These are phyloP conservation scores for Russula ochroleuca DNA, from an alignment of 768 basidiomycete species.

Conservation along the genomic window DNA sequence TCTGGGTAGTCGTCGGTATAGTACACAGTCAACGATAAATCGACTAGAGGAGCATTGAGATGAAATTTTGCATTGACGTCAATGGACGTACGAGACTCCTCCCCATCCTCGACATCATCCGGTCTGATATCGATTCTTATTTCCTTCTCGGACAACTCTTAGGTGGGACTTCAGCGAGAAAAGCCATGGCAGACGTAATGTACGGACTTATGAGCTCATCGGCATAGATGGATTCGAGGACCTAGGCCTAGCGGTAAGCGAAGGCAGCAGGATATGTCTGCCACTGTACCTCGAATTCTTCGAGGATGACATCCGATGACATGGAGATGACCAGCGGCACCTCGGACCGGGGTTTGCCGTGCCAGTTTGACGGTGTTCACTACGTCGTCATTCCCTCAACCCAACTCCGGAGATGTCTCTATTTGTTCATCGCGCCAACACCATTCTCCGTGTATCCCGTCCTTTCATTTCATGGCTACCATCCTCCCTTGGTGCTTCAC, in stretches of 20 bases:
- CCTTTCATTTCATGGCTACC: not conserved
- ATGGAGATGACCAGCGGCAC: slow-evolving; percentile 36
- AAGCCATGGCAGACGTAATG: slow-evolving; percentile 29
- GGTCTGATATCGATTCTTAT: slow-evolving; percentile 86
- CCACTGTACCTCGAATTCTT: slow-evolving; percentile 80
- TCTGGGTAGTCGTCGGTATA: slow-evolving; percentile 87
- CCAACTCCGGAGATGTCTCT: slow-evolving; percentile 11
- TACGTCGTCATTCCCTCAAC: not conserved
- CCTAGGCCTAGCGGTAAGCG: slow-evolving; percentile 42
- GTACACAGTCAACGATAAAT: slow-evolving; percentile 62
- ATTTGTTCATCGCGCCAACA: not conserved
- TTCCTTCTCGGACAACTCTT: slow-evolving; percentile 83
- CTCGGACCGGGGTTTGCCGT: slow-evolving; percentile 8
- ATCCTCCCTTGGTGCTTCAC: not conserved
- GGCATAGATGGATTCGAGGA: slow-evolving; percentile 94
- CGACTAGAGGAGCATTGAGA: slow-evolving; percentile 47
- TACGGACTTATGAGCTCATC: slow-evolving; percentile 87
- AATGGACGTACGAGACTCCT: slow-evolving; percentile 48
- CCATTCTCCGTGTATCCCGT: slow-evolving; percentile 1
- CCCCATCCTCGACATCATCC: slow-evolving; percentile 64
- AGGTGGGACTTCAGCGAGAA: slow-evolving; percentile 44
- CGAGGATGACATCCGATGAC: slow-evolving; percentile 65
- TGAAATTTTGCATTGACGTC: not conserved
- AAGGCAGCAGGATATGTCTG: slow-evolving; percentile 21
- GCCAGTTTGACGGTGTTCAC: too few relatives aligned